Base-by-base conservation (phyloP, 139 green algal species). In the Mychonastes homosphaera region DNA sequence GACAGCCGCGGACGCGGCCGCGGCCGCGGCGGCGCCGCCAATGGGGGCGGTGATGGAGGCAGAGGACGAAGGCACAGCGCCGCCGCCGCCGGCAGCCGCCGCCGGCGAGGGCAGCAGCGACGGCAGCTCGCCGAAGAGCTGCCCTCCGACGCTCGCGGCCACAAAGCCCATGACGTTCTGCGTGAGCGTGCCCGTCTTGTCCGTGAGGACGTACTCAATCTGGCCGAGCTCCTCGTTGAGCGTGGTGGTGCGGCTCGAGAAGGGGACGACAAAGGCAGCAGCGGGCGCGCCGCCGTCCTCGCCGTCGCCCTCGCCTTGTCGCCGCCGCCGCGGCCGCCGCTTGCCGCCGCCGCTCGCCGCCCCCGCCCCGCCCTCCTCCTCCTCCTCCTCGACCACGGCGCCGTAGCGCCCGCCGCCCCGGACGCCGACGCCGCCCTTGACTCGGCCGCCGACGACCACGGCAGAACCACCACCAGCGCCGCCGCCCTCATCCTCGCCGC, bases 151-250 rank as follows among this genome's bases (percentile, higher is more conserved):
- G 51, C 59, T 78, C 33, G 67, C 66, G 71, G 70, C 81, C 1
- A 88, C 81, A 56, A 80, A 77, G 26, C 76, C 70, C 78, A 86
- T 86, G 26, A 83, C 53, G 62, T 86, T 86, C 58, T 81, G 72
- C 0, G 79, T 86, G 16, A 86, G 62, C 1, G 79, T 86, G 41
- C 76, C 86, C 10, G 90, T 97, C 73, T 97, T 97, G 78, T 97
- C 90, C 33, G 53, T 81, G 30, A 97, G 83, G n/a, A 97, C 83
- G 54, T 90, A 89, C 68, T 85, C 66, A 29, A 96, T 76, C 69
- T 73, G 65, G 0, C 73, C 73, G 21, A 89, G 76, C 38, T 91
- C 84, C 61, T 95, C 85, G 53, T 87, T 90, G 3, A 91, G 63
- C 27, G 79, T 87, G 27, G 79, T 84, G 36, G 76, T 90, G 35